Base-by-base conservation (phyloP, 176 grass and related monocot species). In the Neostapfia colusana region DNA sequence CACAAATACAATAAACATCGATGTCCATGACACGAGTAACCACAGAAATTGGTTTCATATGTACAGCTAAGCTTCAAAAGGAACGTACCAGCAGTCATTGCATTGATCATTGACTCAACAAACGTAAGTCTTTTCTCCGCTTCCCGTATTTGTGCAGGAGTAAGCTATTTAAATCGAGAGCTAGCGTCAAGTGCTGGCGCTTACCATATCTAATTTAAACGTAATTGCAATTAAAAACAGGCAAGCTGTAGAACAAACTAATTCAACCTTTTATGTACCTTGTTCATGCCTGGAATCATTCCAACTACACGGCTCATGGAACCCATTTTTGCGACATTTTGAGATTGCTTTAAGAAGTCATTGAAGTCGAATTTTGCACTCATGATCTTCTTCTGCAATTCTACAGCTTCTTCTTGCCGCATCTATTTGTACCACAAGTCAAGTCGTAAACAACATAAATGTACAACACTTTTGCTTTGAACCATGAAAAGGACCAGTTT, bases 361-460 rank as follows among this genome's bases (percentile, higher is more conserved):
- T 99, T 92, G 81, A 99, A 99, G 79, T 99, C 85, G 11, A 99
- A 99, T 78, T 99, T 92, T 79, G 89, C 89, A 77, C 89, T 92
- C 95, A 99, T 72, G 63, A 99, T 99, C 73, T 99, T 99, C 78
- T 95, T 92, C 82, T 99, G 95, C 72, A 99, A 77, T 70, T 92
- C 91, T 64, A 78, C 83, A 57, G 89, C 83, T 80, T 99, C 91
- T 86, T 98, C 91, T 94, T 88, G 80, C 43, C 84, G 56, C 82
- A 95, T 92, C 95, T 99, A 87, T 37, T 75, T 87, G 76, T 48
- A 82, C 31, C 63, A 89, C 20, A 50, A 12, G 20, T 69, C 62
- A 54, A 50, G 20, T 13, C 41, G 8, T 62, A 63, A 41, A 63
- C 39, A 66, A 37, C 72, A 53, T 67, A 57, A 9, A 27, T 73